A percentile compares a stretch with the other conserved stretches of the same genome.
Evolutionary conservation across 805 yeast genomes (phyloP).

Genomic region (Grigorovia jiainica): DNA sequence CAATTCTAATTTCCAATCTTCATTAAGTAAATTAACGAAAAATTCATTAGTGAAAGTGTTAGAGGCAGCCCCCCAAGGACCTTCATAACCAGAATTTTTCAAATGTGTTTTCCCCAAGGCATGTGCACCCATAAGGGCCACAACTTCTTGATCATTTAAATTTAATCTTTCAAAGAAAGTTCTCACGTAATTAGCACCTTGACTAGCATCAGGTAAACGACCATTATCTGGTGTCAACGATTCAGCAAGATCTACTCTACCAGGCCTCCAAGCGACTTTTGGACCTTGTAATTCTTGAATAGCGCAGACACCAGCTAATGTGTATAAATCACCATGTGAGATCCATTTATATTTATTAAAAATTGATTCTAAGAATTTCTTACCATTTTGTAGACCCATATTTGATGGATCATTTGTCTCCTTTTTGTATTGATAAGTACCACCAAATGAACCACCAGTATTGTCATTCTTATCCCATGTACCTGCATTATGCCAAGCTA

Average conservation of each 20-base stretch:
- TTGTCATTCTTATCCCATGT: conserved; percentile 54
- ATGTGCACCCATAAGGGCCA: conserved; percentile 69
- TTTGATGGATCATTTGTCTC: conserved; percentile 52
- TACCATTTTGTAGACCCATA: conserved; percentile 52
- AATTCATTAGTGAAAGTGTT: conserved; percentile 68
- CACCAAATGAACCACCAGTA: conserved; percentile 64
- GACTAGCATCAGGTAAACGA: conserved; percentile 63
- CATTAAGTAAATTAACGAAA: conserved; percentile 45
- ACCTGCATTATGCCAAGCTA: conserved; percentile 87
- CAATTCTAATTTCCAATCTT: conserved; percentile 44
- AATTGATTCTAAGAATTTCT: conserved; percentile 47
- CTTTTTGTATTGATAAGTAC: conserved; percentile 47
- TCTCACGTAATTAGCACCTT: conserved; percentile 56
- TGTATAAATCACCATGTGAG: conserved; percentile 70
- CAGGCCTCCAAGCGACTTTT: conserved; percentile 71
- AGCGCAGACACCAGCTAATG: conserved; percentile 71
- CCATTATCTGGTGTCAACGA: conserved; percentile 51
- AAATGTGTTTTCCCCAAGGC: conserved; percentile 69
- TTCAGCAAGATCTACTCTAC: conserved; percentile 53
- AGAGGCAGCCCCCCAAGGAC: conserved; percentile 84
- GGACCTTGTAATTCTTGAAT: conserved; percentile 77
- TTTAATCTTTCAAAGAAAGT: conserved; percentile 57
- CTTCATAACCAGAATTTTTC: conserved; percentile 65
- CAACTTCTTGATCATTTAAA: conserved; percentile 61
- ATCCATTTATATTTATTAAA: conserved; percentile 55